Percentiles rank a stretch among this genome's conserved stretches.
Evolutionary conservation across 805 yeast species (phyloP).

Genomic region (Saturnispora dispora): DNA sequence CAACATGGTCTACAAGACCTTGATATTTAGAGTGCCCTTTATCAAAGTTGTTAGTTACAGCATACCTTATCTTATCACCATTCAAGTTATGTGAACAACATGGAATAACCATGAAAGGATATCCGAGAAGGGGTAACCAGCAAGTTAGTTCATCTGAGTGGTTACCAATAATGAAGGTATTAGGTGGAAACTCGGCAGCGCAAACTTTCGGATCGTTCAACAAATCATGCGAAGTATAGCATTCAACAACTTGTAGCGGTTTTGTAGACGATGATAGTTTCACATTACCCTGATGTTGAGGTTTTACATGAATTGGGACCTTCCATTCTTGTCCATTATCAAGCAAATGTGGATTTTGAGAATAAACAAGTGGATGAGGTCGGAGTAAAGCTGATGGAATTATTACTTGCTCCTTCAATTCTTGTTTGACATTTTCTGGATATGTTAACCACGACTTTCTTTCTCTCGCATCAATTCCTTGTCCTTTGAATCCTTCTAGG

Average conservation of each 20-base stretch:
- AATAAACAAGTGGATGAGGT: conserved; percentile 56
- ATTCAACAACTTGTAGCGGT: conserved; percentile 39
- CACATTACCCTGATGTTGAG: conserved; percentile 18
- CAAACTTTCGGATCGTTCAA: conserved; percentile 47
- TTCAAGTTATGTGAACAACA: conserved; percentile 86
- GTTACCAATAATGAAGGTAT: conserved; percentile 84
- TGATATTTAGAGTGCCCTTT: conserved; percentile 59
- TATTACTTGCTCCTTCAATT: conserved; percentile 65
- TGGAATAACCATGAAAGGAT: conserved; percentile 86
- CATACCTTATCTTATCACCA: conserved; percentile 65
- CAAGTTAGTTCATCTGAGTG: conserved; percentile 93
- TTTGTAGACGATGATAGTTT: conserved; percentile 5
- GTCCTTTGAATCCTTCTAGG: conserved; percentile 73
- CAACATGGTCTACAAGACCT: conserved; percentile 78
- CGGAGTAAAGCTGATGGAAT: conserved; percentile 68
- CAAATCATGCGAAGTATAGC: conserved; percentile 45
- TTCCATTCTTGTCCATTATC: conserved; percentile 58
- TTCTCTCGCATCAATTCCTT: conserved; percentile 83
- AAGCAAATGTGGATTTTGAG: conserved; percentile 41
- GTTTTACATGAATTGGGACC: conserved; percentile 32
- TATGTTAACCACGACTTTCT: conserved; percentile 82
- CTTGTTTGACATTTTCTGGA: conserved; percentile 51
- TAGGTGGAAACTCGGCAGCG: conserved; percentile 54
- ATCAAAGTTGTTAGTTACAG: conserved; percentile 29
- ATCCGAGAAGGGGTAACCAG: conserved; percentile 86